Percentiles rank a stretch among this genome's conserved stretches.
Evolutionary conservation across 306 rosid genomes (phyloP).

Genomic region (Quillaja saponaria): DNA sequence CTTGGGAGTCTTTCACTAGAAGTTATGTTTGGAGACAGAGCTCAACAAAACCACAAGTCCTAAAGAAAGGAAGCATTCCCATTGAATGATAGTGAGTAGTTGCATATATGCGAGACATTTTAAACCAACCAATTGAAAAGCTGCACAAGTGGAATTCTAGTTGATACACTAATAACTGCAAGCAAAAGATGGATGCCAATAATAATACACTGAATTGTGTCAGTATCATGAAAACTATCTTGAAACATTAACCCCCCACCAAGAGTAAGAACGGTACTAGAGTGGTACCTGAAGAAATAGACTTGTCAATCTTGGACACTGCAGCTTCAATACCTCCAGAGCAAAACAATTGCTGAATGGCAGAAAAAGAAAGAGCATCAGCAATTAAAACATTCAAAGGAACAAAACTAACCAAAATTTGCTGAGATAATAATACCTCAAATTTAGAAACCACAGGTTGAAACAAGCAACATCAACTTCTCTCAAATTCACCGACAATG

Average conservation of each 20-base stretch:
- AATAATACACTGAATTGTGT: background rate
- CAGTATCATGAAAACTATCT: background rate
- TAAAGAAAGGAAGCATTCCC: background rate
- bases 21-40: background rate
- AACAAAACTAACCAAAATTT: constrained; percentile 17
- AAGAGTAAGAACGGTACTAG: background rate
- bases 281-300: constrained; percentile 83
- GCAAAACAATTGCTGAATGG: constrained; percentile 74
- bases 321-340: constrained; percentile 82
- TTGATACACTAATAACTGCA: too few relatives aligned
- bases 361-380: constrained; percentile 25
- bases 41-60: background rate
- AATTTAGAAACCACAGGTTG: constrained; percentile 83
- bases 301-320: constrained; percentile 82
- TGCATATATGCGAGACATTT: too few relatives aligned
- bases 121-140: too few relatives aligned
- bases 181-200: background rate
- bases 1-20: background rate
- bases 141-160: too few relatives aligned
- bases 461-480: constrained; percentile 88
- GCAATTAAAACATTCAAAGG: background rate
- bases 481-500: constrained; percentile 77
- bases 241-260: background rate
- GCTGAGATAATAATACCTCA: constrained; percentile 56
- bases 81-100: background rate